These are phyloP conservation scores for Cyclotella sp. DNA, from an alignment of 108 stramenopile genomes.

Conservation along the genomic window DNA sequence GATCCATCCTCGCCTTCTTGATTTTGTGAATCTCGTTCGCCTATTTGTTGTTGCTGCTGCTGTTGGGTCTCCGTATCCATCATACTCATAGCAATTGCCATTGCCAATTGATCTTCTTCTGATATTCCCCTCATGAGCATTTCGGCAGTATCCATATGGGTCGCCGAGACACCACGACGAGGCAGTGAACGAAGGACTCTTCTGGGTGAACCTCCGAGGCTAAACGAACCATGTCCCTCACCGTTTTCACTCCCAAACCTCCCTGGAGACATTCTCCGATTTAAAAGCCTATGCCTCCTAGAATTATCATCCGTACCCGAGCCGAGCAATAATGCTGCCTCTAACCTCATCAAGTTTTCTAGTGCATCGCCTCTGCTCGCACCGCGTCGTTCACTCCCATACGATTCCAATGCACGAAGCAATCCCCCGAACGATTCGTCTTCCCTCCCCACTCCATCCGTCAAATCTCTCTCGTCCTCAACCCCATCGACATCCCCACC, in stretches of 20 bases:
- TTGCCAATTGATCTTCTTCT: conserved; percentile 84
- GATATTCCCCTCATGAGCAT: conserved; percentile 73
- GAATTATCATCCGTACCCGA: conserved; percentile 46
- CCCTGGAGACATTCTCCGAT: conserved; percentile 3
- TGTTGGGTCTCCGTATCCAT: conserved; percentile 46
- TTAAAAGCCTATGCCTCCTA: background rate
- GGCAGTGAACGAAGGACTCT: conserved; percentile 12
- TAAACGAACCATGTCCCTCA: conserved; percentile 9
- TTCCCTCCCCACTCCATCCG: conserved; percentile 7
- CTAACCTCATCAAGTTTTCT: conserved; percentile 78
- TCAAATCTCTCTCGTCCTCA: background rate
- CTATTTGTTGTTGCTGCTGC: conserved; percentile 1
- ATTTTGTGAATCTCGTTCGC: too few relatives aligned
- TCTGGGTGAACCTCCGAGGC: background rate
- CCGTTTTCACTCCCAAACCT: conserved; percentile 4
- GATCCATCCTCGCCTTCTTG: too few relatives aligned
- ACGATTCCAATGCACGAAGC: conserved; percentile 49
- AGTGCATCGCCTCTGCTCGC: conserved; percentile 42
- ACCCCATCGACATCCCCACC: background rate
- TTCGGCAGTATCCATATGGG: conserved; percentile 53
- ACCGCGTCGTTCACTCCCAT: conserved; percentile 53
- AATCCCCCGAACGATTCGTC: conserved; percentile 12
- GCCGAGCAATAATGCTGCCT: conserved; percentile 71
- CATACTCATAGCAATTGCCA: conserved; percentile 88
- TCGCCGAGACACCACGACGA: conserved; percentile 25